Evolutionary conservation across 176 grass and related monocot genomes (phyloP), one percentile per base, ranked within the genome.

Genomic region (Oryza glaberrima): DNA sequence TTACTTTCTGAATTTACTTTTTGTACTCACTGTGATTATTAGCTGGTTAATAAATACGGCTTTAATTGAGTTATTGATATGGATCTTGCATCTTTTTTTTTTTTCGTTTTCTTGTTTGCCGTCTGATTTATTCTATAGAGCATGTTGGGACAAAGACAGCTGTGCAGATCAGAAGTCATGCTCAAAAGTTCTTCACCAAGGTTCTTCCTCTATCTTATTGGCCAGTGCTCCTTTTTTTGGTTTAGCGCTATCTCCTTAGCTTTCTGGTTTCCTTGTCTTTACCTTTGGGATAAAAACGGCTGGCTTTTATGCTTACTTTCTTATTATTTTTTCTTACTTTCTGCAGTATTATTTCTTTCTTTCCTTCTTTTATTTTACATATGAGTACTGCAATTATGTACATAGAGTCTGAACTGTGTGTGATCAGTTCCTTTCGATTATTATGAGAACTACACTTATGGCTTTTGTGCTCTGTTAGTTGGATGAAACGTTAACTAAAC

Each of bases 181-280:
- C 96, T 77, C 96, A 98, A 89, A 98, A 98, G 83, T 94, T 95
- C 96, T 98, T 95, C 90, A 95, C 91, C 40, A 98, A 98, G 96
- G 96, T 98, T 87, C 75, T 51, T 83, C 79, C 83, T 80, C 64
- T 83, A 77, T 86, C 63, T 94, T 47, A 69, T 83, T 64, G 32
- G 65, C 84, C 87, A 48, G 30, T 47, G 35, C 19, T 56, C n/a
- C 54, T 58, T 77, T 73, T 69, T 82, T 81, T 91, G 40, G 20
- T 84, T 61, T 45, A 49, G 17, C 9, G 4, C 63, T 80, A 23
- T 65, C 49, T 67, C 75, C 48, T 85, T 80, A 75, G 44, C 70
- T 80, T 70, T 75, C 49, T 25, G 20, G 43, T 76, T 87, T 43
- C 19, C 36, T 80, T 16, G 1, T 80, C 47, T 72, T 78, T 70